Conservation (phyloP, 1,284 basidiomycete species). For the Cutaneotrichosporon cutaneum region DNA sequence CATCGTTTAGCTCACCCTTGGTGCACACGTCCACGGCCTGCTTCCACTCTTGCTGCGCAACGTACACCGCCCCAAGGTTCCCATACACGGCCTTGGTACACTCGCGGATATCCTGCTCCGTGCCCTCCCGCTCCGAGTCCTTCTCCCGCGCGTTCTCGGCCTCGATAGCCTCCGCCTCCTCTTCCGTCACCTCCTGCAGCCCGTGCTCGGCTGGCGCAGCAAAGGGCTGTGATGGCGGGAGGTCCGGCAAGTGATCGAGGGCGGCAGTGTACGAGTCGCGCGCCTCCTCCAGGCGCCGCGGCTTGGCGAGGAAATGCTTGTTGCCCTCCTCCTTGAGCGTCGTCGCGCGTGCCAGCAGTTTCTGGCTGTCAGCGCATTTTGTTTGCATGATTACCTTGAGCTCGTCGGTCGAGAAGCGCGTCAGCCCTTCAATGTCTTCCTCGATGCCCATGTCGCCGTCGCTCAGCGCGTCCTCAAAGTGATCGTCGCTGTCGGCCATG, state of each 20-base stretch:
- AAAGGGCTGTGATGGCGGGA: constrained; percentile 5
- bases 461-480: constrained; percentile 38
- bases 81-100: constrained; percentile 45
- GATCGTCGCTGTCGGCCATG: neutral
- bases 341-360: constrained; percentile 27
- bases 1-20: constrained; percentile 28
- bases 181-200: constrained; percentile 46
- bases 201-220: constrained; percentile 13
- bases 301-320: constrained; percentile 34
- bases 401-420: constrained; percentile 29
- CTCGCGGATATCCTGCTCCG: constrained; percentile 34
- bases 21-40: constrained; percentile 53
- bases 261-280: constrained; percentile 35
- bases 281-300: constrained; percentile 35
- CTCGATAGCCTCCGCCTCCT: constrained; percentile 36
- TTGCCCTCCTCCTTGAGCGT: constrained; percentile 43
- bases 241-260: constrained; percentile 29
- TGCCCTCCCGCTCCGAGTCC: constrained; percentile 25
- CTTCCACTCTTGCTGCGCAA: constrained; percentile 48
- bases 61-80: constrained; percentile 46
- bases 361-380: constrained; percentile 21
- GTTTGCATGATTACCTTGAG: constrained; percentile 27
- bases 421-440: constrained; percentile 41
- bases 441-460: constrained; percentile 32
- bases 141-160: constrained; percentile 12